phyloP scores from a whole-genome alignment of 2,329 filamentous ascomycete genomes.

The Pseudopyricularia cyperi region DNA sequence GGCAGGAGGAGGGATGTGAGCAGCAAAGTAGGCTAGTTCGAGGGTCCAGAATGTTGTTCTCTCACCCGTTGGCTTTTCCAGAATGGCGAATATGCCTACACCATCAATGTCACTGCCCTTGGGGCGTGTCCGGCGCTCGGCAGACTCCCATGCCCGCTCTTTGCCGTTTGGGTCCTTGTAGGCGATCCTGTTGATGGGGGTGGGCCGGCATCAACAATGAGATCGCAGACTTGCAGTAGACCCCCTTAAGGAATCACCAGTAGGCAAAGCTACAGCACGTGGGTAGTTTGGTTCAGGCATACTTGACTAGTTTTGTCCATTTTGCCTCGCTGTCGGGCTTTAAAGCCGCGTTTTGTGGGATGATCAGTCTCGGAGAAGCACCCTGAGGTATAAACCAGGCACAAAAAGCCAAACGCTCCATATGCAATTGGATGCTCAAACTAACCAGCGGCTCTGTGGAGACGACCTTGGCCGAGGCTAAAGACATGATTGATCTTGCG shows the following conservation, averaged over 20 bases:
- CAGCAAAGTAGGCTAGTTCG: not conserved
- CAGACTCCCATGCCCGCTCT: conserved; percentile 56
- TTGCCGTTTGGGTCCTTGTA: conserved; percentile 51
- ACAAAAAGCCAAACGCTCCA: not conserved
- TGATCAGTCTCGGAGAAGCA: not conserved
- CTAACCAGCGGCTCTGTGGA: not conserved
- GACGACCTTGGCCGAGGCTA: not conserved
- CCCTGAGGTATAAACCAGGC: too few species aligned
- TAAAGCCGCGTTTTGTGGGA: not conserved
- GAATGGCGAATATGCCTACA: conserved; percentile 59
- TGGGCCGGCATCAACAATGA: not conserved
- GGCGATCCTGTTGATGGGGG: conserved; percentile 29
- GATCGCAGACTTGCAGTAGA: not conserved
- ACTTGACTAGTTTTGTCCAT: conserved; percentile 50
- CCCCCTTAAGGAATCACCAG: too few species aligned
- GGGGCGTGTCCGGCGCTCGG: conserved; percentile 57
- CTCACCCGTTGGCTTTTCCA: conserved; percentile 37
- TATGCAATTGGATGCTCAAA: not conserved
- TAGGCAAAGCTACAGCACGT: too few species aligned
- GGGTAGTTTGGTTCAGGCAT: conserved; percentile 9
- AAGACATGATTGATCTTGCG: not conserved
- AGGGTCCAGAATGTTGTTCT: not conserved
- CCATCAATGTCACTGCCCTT: conserved; percentile 51
- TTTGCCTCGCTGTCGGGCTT: conserved; percentile 38
- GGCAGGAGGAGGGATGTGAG: not conserved